A percentile compares a stretch with the other conserved stretches of the same genome.
Conservation (phyloP, 805 yeast genomes). For the Lipomyces orientalis region DNA sequence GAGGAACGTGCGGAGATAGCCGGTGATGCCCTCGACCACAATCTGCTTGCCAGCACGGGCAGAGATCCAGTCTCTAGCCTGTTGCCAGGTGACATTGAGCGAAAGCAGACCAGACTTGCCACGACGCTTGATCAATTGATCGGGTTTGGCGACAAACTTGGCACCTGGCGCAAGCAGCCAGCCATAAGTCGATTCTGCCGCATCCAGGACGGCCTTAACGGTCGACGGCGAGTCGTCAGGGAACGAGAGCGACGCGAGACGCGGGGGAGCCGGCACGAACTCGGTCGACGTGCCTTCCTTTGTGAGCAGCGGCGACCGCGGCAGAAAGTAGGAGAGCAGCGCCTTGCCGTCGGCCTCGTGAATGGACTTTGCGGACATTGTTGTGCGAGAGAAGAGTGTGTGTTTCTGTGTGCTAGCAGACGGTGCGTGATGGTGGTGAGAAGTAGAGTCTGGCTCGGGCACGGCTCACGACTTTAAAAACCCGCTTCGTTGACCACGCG, state of each 20-base stretch:
- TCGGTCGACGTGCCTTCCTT: slow-evolving; percentile 36
- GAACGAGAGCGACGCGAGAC: slow-evolving; percentile 45
- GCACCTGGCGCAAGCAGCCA: slow-evolving; percentile 50
- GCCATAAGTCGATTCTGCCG: slow-evolving; percentile 49
- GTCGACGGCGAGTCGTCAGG: slow-evolving; percentile 36
- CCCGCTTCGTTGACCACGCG: slow-evolving; percentile 2
- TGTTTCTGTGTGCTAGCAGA: no score
- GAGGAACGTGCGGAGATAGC: slow-evolving; percentile 50
- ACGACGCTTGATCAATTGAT: slow-evolving; percentile 54
- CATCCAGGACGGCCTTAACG: slow-evolving; percentile 46
- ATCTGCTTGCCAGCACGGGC: slow-evolving; percentile 51
- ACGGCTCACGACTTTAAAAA: not conserved
- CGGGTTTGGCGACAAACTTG: slow-evolving; percentile 54
- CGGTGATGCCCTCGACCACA: slow-evolving; percentile 50
- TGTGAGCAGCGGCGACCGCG: slow-evolving; percentile 49
- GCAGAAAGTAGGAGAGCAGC: slow-evolving; percentile 50
- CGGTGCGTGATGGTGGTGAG: no score
- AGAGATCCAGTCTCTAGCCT: slow-evolving; percentile 52
- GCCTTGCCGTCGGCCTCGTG: slow-evolving; percentile 57
- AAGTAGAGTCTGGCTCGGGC: no score
- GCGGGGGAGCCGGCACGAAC: slow-evolving; percentile 37
- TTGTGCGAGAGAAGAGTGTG: no score
- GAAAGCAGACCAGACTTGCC: slow-evolving; percentile 54
- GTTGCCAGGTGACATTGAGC: slow-evolving; percentile 52
- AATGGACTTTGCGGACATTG: slow-evolving; percentile 54